Base-by-base conservation (phyloP, 495 filamentous ascomycete genomes). In the Aspergillus steynii region DNA sequence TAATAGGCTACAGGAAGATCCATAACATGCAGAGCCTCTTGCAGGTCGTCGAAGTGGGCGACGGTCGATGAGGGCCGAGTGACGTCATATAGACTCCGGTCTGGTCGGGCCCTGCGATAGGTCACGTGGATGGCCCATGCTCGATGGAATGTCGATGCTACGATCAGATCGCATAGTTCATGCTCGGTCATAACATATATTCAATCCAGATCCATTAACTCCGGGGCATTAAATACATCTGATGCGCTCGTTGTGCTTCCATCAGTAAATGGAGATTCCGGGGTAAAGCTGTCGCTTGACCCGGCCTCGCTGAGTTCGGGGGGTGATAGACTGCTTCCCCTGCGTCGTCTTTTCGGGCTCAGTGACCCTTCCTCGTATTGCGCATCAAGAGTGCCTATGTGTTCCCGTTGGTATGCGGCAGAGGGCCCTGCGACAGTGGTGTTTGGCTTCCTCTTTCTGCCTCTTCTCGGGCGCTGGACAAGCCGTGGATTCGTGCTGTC, bases 391-490 rank as follows among this genome's bases (percentile, higher is more conserved):
- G 34, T 49, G 34, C 50, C 52, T 31, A 51, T 60, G 1, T 51
- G 52, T 6, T 53, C 32, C 2, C 37, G 34, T 3, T 34, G 34
- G 5, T 58, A 59, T n/a, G 52, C 48, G 0, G 12, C 32, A 28
- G 20, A 26, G 49, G 48, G 15, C 25, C 54, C 53, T 14, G 5
- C 32, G 28, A 50, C 27, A 26, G 59, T 29, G 14, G 51, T 34
- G 25, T 50, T 56, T n/a, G 73, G 55, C 61, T 78, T 80, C 58
- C 78, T 68, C 52, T 81, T 81, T 56, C 66, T 70, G 31, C 78
- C 78, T 66, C 69, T 68, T 10, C 61, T 70, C 28, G 53, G 61
- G 7, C 27, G 55, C 3, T 55, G 1, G 5, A 32, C 49, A 6
- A 45, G 20, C 25, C 48, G 61, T 10, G 55, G 29, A 32, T 53